phyloP scores from a whole-genome alignment of 2,329 filamentous ascomycete species.

The Diaporthe ilicicola region DNA sequence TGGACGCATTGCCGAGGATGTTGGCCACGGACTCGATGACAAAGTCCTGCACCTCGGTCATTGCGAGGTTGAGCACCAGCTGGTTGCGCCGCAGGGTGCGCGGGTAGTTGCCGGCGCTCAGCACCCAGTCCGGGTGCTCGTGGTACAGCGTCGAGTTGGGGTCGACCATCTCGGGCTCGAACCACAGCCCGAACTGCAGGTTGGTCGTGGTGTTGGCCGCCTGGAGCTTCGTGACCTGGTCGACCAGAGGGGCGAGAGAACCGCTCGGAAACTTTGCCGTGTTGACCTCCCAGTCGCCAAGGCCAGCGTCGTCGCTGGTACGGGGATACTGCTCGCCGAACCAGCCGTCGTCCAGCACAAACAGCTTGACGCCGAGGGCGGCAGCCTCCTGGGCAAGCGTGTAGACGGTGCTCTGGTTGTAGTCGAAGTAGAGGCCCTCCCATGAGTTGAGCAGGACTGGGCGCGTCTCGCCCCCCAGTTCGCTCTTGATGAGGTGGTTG shows the following conservation, averaged over 20 bases:
- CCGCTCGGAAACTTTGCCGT: constrained; percentile 66
- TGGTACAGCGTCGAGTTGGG: constrained; percentile 68
- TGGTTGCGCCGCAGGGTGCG: constrained; percentile 65
- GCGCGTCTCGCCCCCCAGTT: constrained; percentile 59
- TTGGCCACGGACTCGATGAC: constrained; percentile 64
- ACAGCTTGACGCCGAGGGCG: constrained; percentile 66
- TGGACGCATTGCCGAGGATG: constrained; percentile 61
- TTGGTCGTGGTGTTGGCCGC: constrained; percentile 55
- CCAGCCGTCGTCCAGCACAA: constrained; percentile 75
- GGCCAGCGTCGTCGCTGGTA: constrained; percentile 62
- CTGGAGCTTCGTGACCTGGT: constrained; percentile 58
- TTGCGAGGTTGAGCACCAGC: constrained; percentile 68
- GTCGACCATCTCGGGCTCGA: constrained; percentile 75
- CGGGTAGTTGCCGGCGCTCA: constrained; percentile 65
- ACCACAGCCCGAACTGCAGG: constrained; percentile 71
- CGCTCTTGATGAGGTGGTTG: constrained; percentile 66
- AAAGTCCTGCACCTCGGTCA: constrained; percentile 69
- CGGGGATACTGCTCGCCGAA: constrained; percentile 71
- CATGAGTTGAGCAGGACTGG: constrained; percentile 71
- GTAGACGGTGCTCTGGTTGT: constrained; percentile 64
- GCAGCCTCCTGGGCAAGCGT: constrained; percentile 64
- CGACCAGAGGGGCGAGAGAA: constrained; percentile 56
- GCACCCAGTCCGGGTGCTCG: constrained; percentile 70
- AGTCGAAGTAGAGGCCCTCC: constrained; percentile 69
- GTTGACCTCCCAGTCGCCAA: constrained; percentile 72